Percentiles rank a stretch among this genome's conserved stretches.
phyloP scores from a whole-genome alignment of 2,329 filamentous ascomycete species.

The Fonsecaea erecta region DNA sequence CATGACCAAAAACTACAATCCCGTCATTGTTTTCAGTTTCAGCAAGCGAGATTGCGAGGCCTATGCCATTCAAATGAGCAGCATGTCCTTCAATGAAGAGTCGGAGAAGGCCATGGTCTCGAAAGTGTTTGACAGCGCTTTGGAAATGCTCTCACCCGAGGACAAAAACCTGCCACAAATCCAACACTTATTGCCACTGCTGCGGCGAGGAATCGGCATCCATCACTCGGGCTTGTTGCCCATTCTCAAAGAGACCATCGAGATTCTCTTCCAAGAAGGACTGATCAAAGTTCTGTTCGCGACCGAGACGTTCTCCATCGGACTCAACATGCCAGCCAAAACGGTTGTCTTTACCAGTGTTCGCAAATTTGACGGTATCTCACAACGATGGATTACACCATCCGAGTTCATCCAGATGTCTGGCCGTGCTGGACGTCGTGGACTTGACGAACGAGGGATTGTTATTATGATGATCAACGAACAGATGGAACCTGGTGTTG shows the following conservation, averaged over 20 bases:
- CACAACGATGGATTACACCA: conserved; percentile 81
- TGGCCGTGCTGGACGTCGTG: conserved; percentile 92
- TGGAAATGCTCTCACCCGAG: conserved; percentile 89
- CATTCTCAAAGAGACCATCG: conserved; percentile 97
- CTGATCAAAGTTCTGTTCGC: conserved; percentile 97
- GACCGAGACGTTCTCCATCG: conserved; percentile 98
- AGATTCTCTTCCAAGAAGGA: conserved; percentile 97
- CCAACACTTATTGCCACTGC: conserved; percentile 81
- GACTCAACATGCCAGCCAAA: conserved; percentile 98
- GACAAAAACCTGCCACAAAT: conserved; percentile 90
- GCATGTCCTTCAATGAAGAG: conserved; percentile 92
- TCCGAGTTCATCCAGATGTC: conserved; percentile 99
- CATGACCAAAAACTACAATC: conserved; percentile 95
- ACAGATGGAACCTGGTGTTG: conserved; percentile 91
- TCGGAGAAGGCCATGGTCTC: conserved; percentile 93
- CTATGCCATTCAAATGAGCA: conserved; percentile 83
- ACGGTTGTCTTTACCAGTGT: conserved; percentile 99
- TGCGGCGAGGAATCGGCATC: conserved; percentile 91
- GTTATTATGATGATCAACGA: conserved; percentile 99
- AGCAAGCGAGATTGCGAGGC: conserved; percentile 96
- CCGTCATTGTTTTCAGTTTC: conserved; percentile 99
- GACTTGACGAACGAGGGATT: conserved; percentile 95
- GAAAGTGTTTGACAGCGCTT: conserved; percentile 91
- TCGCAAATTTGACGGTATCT: conserved; percentile 87
- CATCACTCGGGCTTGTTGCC: conserved; percentile 95